phyloP scores from a whole-genome alignment of 139 green algal species.

The Picochlorum sp. region DNA sequence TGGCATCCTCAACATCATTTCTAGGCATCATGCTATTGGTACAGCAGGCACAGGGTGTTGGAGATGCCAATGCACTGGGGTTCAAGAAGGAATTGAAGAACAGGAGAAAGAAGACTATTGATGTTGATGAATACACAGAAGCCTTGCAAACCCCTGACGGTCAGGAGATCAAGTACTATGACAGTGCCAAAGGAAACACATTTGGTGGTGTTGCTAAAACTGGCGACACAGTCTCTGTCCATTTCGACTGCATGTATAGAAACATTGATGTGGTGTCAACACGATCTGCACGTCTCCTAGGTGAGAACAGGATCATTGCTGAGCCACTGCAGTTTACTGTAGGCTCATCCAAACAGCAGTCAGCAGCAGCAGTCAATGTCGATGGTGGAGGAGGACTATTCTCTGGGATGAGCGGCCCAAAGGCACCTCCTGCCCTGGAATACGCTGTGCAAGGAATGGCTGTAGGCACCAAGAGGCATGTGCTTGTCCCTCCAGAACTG shows the following conservation, averaged over 20 bases:
- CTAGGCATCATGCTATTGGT: too few relatives aligned
- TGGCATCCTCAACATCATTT: too few relatives aligned
- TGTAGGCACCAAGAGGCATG: conserved; percentile 55
- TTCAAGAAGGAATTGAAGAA: conserved; percentile 78
- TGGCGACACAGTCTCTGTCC: conserved; percentile 61
- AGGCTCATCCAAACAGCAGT: conserved; percentile 40
- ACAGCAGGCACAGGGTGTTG: too few relatives aligned
- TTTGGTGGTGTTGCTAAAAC: conserved; percentile 15
- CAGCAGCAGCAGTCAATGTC: conserved; percentile 21
- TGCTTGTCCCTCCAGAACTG: conserved; percentile 26
- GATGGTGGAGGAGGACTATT: conserved; percentile 62
- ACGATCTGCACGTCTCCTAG: conserved; percentile 66
- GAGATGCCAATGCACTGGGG: conserved; percentile 11
- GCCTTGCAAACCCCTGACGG: too few relatives aligned
- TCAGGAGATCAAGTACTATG: too few relatives aligned
- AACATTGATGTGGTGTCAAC: conserved; percentile 80
- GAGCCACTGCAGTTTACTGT: conserved; percentile 82
- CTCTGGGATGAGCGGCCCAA: conserved; percentile 60
- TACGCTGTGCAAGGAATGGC: conserved; percentile 78
- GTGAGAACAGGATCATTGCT: conserved; percentile 81
- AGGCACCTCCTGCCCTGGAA: conserved; percentile 72
- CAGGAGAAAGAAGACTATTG: conserved; percentile 18
- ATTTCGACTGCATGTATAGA: conserved; percentile 83
- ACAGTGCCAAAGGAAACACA: too few relatives aligned
- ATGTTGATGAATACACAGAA: too few relatives aligned